A percentile compares a stretch with the other conserved stretches of the same genome.
Conservation (phyloP, 805 yeast genomes). For the Metschnikowia noctiluminum region DNA sequence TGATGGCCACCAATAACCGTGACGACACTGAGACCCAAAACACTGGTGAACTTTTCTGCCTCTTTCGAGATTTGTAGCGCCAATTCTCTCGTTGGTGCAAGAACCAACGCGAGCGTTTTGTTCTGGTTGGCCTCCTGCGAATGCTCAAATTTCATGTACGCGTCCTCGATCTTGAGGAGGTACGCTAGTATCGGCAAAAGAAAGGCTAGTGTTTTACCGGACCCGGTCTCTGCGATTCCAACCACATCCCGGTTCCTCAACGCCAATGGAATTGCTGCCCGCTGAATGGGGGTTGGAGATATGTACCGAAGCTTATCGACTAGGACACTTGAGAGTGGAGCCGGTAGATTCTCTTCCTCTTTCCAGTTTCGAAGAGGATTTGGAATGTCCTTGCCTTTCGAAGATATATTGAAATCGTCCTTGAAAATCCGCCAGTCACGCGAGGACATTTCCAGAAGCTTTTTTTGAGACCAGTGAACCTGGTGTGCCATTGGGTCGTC, state of each 20-base stretch:
- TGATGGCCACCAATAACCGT: conserved; percentile 90
- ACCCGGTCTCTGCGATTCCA: conserved; percentile 95
- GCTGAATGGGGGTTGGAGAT: conserved; percentile 86
- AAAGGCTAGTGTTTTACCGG: conserved; percentile 89
- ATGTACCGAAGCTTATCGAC: conserved; percentile 40
- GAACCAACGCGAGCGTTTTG: conserved; percentile 73
- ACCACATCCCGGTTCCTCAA: conserved; percentile 59
- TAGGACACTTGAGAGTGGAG: conserved; percentile 27
- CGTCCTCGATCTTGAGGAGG: conserved; percentile 34
- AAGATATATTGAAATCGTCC: conserved; percentile 69
- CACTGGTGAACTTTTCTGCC: conserved; percentile 47
- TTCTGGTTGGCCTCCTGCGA: conserved; percentile 44
- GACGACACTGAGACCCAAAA: conserved; percentile 45
- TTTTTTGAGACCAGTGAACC: conserved; percentile 68
- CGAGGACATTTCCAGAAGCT: conserved; percentile 58
- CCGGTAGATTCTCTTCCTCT: conserved; percentile 52
- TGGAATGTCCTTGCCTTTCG: conserved; percentile 43
- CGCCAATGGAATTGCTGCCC: conserved; percentile 80
- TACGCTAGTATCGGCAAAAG: conserved; percentile 67
- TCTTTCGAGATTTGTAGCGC: conserved; percentile 82
- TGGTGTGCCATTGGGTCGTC: conserved; percentile 19
- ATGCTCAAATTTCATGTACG: conserved; percentile 36
- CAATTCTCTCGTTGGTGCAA: conserved; percentile 93
- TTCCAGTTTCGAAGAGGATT: conserved; percentile 74
- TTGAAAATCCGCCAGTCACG: conserved; percentile 89